Evolutionary conservation across 75 land plant genomes (phyloP).

Genomic region (Pinus tabuliformis): DNA sequence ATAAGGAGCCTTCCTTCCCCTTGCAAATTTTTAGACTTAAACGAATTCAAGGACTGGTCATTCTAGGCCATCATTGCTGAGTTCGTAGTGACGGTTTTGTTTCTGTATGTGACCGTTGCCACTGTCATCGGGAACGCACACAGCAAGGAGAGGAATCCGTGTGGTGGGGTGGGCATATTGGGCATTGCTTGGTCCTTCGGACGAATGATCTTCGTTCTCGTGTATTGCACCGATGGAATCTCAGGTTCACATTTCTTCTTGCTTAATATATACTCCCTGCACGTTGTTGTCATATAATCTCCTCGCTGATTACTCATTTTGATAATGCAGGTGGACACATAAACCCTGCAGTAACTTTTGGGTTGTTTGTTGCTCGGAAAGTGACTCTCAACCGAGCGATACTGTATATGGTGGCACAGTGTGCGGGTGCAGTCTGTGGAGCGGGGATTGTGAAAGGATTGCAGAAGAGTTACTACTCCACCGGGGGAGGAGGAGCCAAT

Average conservation of each 20-base stretch:
- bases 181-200: constrained; percentile 68
- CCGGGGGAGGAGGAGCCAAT: constrained; percentile 42
- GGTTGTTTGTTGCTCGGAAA: constrained; percentile 49
- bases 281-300: not conserved
- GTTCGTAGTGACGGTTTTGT: constrained; percentile 34
- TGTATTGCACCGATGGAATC: constrained; percentile 56
- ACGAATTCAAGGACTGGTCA: constrained; percentile 43
- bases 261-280: not conserved
- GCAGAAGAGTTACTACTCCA: constrained; percentile 3
- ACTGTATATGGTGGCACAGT: constrained; percentile 34
- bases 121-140: constrained; percentile 39
- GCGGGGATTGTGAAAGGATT: constrained; percentile 41
- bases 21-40: constrained; percentile 12
- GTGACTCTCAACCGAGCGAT: constrained; percentile 43
- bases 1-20: constrained; percentile 50
- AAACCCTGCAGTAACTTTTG: constrained; percentile 20
- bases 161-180: constrained; percentile 40
- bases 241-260: constrained; percentile 24
- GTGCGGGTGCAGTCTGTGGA: constrained; percentile 33
- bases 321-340: constrained; percentile 16
- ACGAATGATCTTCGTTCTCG: constrained; percentile 1
- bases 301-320: not conserved
- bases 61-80: constrained; percentile 52
- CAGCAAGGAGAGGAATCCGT: not conserved
- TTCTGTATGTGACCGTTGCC: constrained; percentile 20